Conservation (phyloP, 352 stramenopile species). For the Saprolegnia parasitica region DNA sequence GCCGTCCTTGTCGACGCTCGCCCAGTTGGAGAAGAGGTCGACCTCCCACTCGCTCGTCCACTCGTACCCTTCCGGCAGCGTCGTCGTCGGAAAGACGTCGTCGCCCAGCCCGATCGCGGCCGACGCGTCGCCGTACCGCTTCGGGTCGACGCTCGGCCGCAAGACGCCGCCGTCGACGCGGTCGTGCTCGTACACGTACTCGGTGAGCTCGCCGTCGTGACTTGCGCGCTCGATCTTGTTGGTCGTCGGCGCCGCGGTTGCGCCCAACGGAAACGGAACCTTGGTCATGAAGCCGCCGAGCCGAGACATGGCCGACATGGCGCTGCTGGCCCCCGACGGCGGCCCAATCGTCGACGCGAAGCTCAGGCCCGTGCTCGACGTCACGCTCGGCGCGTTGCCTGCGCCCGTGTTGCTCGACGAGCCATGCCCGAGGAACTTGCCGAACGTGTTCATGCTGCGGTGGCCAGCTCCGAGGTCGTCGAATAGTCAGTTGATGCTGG, state of each 20-base stretch:
- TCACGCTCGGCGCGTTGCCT: background rate
- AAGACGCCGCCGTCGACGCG: slow-evolving; percentile 66
- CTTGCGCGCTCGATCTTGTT: slow-evolving; percentile 20
- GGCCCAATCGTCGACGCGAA: slow-evolving; percentile 22
- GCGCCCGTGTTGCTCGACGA: slow-evolving; percentile 12
- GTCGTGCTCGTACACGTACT: slow-evolving; percentile 85
- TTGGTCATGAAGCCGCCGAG: slow-evolving; percentile 24
- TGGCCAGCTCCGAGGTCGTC: too few species aligned
- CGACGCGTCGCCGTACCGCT: slow-evolving; percentile 61
- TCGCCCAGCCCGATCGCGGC: slow-evolving; percentile 49
- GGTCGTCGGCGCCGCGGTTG: background rate
- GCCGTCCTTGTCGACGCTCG: slow-evolving; percentile 67
- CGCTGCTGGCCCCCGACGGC: background rate
- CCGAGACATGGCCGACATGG: slow-evolving; percentile 17
- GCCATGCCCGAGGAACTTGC: slow-evolving; percentile 17
- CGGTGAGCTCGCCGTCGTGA: slow-evolving; percentile 57
- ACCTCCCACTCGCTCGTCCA: slow-evolving; percentile 83
- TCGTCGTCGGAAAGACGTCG: slow-evolving; percentile 59
- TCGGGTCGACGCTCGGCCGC: slow-evolving; percentile 57
- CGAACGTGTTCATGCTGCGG: slow-evolving; percentile 25
- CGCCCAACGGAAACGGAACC: slow-evolving; percentile 6
- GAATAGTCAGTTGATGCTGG: slow-evolving; percentile 3
- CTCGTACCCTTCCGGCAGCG: slow-evolving; percentile 63
- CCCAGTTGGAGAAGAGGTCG: slow-evolving; percentile 61
- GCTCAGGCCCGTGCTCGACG: background rate